phyloP scores from a whole-genome alignment of 257 asterid species.

The Rhazya stricta region DNA sequence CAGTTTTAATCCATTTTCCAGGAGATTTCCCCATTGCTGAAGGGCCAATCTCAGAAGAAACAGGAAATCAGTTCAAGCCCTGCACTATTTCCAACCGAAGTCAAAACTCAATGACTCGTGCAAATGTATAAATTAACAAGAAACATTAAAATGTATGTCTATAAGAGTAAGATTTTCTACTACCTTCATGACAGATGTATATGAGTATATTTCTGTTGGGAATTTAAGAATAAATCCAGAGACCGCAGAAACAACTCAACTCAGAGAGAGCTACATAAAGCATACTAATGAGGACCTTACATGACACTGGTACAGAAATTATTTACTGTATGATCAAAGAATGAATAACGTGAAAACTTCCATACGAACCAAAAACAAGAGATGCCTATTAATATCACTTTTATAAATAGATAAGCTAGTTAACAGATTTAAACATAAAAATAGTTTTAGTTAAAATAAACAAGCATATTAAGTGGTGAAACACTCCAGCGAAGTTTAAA shows the following conservation, averaged over 20 bases:
- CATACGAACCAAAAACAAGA: not conserved
- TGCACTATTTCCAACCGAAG: conserved; percentile 27
- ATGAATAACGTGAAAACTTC: not conserved
- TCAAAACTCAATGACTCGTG: not conserved
- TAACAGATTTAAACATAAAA: not conserved
- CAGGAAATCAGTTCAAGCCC: conserved; percentile 33
- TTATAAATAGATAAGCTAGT: not conserved
- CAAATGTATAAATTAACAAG: not conserved
- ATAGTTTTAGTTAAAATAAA: not conserved
- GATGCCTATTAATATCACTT: not conserved
- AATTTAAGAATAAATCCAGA: not conserved
- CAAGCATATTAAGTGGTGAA: not conserved
- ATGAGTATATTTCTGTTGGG: not conserved
- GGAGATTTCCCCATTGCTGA: conserved; percentile 89
- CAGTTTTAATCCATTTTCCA: conserved; percentile 88
- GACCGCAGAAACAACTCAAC: not conserved
- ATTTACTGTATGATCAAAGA: not conserved
- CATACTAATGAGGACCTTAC: not conserved
- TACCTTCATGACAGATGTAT: not conserved
- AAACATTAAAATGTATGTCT: not conserved
- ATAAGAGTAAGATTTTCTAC: not conserved
- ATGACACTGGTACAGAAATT: not conserved
- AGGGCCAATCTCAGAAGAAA: conserved; percentile 25
- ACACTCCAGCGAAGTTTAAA: not conserved
- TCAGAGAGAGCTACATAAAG: not conserved